These are phyloP conservation scores for Amylostereum areolatum DNA, from an alignment of 1,284 basidiomycete genomes.

Conservation along the genomic window DNA sequence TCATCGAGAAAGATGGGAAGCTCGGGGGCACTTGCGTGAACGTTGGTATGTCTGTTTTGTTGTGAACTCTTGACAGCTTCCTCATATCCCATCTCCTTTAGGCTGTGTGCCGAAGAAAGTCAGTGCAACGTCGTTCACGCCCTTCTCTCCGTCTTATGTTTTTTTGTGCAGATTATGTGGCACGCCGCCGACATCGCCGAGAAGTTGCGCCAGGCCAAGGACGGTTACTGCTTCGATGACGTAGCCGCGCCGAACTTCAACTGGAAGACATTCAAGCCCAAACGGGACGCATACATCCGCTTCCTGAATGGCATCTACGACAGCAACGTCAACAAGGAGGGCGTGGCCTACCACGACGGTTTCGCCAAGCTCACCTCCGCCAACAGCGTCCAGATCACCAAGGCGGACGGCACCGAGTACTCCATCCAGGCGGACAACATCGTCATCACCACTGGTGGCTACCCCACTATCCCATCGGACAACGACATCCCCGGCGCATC, in stretches of 20 bases:
- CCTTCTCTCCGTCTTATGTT: background rate
- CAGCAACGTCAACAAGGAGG: constrained; percentile 82
- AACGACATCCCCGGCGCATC: constrained; percentile 83
- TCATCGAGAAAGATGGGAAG: constrained; percentile 74
- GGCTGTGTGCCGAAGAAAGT: constrained; percentile 90
- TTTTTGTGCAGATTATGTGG: constrained; percentile 91
- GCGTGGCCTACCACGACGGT: constrained; percentile 86
- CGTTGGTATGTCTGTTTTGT: constrained; percentile 56
- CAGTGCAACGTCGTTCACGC: constrained; percentile 5
- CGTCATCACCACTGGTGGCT: constrained; percentile 83
- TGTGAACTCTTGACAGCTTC: no score
- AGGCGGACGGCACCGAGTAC: constrained; percentile 59
- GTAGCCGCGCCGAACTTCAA: constrained; percentile 64
- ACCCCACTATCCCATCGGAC: constrained; percentile 78
- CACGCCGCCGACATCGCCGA: constrained; percentile 93
- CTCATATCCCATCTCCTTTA: no score
- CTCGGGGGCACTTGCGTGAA: constrained; percentile 98
- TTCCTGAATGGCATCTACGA: constrained; percentile 92
- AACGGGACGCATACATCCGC: constrained; percentile 93
- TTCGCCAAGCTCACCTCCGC: constrained; percentile 68
- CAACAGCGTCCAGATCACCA: constrained; percentile 63
- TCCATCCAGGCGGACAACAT: constrained; percentile 71
- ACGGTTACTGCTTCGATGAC: constrained; percentile 74
- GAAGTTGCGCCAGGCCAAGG: constrained; percentile 61
- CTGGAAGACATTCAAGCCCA: constrained; percentile 89